Evolutionary conservation across 768 basidiomycete species (phyloP), one percentile per base, ranked within the genome.

Genomic region (Mycena galericulata): DNA sequence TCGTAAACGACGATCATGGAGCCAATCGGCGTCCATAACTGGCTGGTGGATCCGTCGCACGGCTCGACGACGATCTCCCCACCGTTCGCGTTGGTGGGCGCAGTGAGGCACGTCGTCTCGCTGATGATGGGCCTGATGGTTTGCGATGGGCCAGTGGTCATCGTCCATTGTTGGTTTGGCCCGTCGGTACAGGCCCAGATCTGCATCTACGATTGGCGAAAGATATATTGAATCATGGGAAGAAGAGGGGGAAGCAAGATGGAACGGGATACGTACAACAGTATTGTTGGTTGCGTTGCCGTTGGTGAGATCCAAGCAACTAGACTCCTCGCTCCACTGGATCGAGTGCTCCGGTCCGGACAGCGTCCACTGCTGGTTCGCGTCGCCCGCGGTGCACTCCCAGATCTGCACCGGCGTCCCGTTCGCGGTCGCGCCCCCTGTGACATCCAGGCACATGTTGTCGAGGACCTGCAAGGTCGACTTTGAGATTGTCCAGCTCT

Each of bases 171-270:
- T 45, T 75, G 75, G 63, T 76, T 73, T 27, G 62, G 47, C 46
- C 70, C 64, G n/a, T 55, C 58, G 40, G 55, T 58, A 62, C 76
- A 77, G 36, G 67, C 61, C 74, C 74, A 77, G 56, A 76, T 73
- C 45, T 67, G 47, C 29, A 77, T 69, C 70, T 76, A 73, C 5
- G 72, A 71, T 24, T 46, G 29, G 45, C 18, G 41, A 41, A 27
- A 27, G 38, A 26, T 22, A 41, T 41, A 41, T 34, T 34, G 20
- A 41, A 40, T 56, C 63, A 50, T 49, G 54, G 36, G 54, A 32
- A 47, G 50, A 34, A 27, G 45, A 56, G 27, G 45, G 30, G 30
- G 24, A 26, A 56, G 54, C 34, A 20, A 26, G 14, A 40, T 56
- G 43, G n/a, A 41, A 49, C 50, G 38, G 32, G 55, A 50, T 49